Conservation (phyloP, 352 stramenopile species). For the Globisporangium spinosum region DNA sequence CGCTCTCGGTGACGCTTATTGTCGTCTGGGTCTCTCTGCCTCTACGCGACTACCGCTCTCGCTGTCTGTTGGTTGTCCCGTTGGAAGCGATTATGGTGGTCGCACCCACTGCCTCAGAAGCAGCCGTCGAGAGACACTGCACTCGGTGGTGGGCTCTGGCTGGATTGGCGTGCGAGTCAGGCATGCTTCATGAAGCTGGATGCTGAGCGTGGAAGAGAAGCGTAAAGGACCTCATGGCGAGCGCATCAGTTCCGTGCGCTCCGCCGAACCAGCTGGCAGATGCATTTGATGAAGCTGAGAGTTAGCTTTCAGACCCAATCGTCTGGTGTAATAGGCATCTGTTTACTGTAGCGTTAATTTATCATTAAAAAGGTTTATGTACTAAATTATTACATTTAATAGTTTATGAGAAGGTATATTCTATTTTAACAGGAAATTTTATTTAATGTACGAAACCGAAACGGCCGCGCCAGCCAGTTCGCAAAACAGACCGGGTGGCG, state of each 20-base stretch:
- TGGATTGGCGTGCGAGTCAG: constrained; percentile 3
- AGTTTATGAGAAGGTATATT: neutral
- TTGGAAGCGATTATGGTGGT: constrained; percentile 9
- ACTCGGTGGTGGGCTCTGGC: neutral
- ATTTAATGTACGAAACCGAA: neutral
- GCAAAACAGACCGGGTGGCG: neutral
- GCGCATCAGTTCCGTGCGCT: constrained; percentile 10
- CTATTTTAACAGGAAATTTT: neutral
- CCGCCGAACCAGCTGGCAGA: constrained; percentile 17
- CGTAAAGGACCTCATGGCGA: neutral
- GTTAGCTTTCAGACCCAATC: neutral
- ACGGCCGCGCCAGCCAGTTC: constrained; percentile 8
- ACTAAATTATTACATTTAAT: too few species aligned
- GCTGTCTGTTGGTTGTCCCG: constrained; percentile 1
- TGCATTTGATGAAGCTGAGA: neutral
- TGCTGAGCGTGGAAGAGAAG: neutral
- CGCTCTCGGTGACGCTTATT: neutral
- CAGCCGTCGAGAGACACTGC: neutral
- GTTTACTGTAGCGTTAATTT: neutral
- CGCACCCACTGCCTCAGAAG: neutral
- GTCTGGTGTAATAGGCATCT: neutral
- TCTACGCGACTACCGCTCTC: neutral
- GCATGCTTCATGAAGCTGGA: too few species aligned
- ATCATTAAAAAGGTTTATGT: neutral
- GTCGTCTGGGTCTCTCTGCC: neutral